Base-by-base conservation (phyloP, 495 filamentous ascomycete species). In the Trichoderma gamsii region DNA sequence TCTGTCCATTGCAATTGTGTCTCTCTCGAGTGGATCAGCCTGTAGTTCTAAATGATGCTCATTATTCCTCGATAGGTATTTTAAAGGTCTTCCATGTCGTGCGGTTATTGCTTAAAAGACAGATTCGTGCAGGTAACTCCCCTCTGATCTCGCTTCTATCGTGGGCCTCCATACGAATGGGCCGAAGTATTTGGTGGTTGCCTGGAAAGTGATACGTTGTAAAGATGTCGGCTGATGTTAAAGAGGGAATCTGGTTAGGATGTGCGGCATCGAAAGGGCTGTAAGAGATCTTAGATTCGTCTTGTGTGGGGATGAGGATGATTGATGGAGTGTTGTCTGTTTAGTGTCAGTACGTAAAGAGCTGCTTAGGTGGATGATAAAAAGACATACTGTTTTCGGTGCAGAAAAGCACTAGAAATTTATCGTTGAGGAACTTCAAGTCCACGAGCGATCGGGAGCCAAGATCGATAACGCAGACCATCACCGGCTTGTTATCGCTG, bases 381-480 rank as follows among this genome's bases (percentile, higher is more conserved):
- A 5, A 18, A 12, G 29, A 69, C 59, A 52, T 70, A 81, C 83
- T 79, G 70, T 73, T 73, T 0, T 51, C 46, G 0, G 74, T 64
- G 74, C 81, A 84, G 7, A 87, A 69, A 1, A 84, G 70, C 13
- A 85, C 72, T 4, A 86, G 68, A 18, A 67, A 73, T 25, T 75
- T 71, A 66, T 80, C 76, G 67, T 82, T 72, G 12, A 83, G 69
- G 65, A 85, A 85, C 67, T 82, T 83, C 8, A 85, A 68, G 70
- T 87, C 84, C 27, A 80, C 67, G 12, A 86, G 73, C 8, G 68
- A 73, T 12, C 76, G 79, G 66, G 77, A 70, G 6, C 78, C 80
- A 9, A 86, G 74, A 12, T 68, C 67, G 9, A 86, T 56, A 1
- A 70, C 69, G 52, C 80, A 74, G 6, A 74, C 74, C 35, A 70